A percentile compares a stretch with the other conserved stretches of the same genome.
These are phyloP conservation scores for Oryza australiensis DNA, from an alignment of 176 grass and related monocot genomes.

Conservation along the genomic window DNA sequence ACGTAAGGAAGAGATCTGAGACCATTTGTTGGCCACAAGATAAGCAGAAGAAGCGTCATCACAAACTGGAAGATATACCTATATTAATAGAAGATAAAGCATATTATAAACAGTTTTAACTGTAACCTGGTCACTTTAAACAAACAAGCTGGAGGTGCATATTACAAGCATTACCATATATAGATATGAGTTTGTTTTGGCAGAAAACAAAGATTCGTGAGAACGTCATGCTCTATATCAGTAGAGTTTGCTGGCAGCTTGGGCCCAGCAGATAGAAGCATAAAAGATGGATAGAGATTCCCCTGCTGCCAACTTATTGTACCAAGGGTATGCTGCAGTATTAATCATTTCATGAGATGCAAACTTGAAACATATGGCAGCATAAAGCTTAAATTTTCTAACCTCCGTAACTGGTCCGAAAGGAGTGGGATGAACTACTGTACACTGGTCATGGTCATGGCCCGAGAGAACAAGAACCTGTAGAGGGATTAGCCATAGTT, in stretches of 20 bases:
- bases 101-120: constrained; percentile 23
- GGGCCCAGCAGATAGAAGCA: constrained; percentile 72
- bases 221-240: constrained; percentile 51
- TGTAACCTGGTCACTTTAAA: constrained; percentile 10
- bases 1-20: constrained; percentile 55
- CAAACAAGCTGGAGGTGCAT: constrained; percentile 7
- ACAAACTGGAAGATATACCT: constrained; percentile 85
- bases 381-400: constrained; percentile 29
- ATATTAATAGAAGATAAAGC: constrained; percentile 39
- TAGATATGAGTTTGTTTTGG: constrained; percentile 96
- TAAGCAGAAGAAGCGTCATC: constrained; percentile 65
- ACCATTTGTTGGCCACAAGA: constrained; percentile 87
- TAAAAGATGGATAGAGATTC: constrained; percentile 96
- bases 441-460: constrained; percentile 99
- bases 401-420: constrained; percentile 71
- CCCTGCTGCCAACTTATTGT: constrained; percentile 96
- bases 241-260: constrained; percentile 59
- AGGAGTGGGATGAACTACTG: constrained; percentile 63
- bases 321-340: constrained; percentile 80
- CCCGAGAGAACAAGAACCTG: constrained; percentile 89
- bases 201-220: constrained; percentile 80
- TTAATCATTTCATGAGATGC: constrained; percentile 41
- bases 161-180: constrained; percentile 57
- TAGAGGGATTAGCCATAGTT: constrained; percentile 35
- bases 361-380: not conserved